A percentile compares a stretch with the other conserved stretches of the same genome.
Evolutionary conservation across 2,329 filamentous ascomycete genomes (phyloP).

Genomic region (Fusarium nanum): DNA sequence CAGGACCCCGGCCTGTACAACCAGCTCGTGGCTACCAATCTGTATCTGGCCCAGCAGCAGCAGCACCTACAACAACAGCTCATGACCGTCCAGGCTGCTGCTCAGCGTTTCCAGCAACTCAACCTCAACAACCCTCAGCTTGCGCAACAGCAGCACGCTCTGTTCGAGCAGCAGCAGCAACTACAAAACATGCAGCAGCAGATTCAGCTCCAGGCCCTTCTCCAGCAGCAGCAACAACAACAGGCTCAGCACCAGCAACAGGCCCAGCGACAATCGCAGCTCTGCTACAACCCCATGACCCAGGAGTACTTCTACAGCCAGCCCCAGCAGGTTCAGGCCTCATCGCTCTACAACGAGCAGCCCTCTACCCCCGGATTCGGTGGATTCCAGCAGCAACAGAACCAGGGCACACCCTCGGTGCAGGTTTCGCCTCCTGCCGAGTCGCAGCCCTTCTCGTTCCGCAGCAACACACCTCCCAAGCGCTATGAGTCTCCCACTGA

Average conservation of each 20-base stretch:
- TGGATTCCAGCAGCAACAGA: constrained; percentile 56
- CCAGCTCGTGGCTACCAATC: constrained; percentile 89
- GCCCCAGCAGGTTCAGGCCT: constrained; percentile 58
- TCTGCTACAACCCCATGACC: constrained; percentile 88
- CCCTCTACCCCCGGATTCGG: constrained; percentile 52
- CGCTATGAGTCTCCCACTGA: constrained; percentile 77
- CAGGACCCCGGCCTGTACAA: constrained; percentile 87
- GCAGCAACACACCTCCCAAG: constrained; percentile 75
- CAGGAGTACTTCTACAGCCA: constrained; percentile 84
- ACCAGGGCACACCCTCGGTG: constrained; percentile 70
- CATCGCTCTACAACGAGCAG: constrained; percentile 58
- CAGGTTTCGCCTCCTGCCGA: constrained; percentile 85
- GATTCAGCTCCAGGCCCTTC: constrained; percentile 52
- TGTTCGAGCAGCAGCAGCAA: constrained; percentile 60
- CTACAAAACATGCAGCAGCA: constrained; percentile 57
- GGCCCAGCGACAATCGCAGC: constrained; percentile 66
- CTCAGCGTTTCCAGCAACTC: constrained; percentile 84
- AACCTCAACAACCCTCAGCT: constrained; percentile 69
- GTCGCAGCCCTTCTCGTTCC: constrained; percentile 61
- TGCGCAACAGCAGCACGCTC: constrained; percentile 60
- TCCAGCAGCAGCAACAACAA: constrained; percentile 57
- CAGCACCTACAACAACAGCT: constrained; percentile 95
- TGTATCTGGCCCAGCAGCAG: constrained; percentile 94
- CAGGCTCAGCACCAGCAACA: constrained; percentile 62
- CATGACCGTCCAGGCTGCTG: constrained; percentile 82